Evolutionary conservation across 2,329 filamentous ascomycete species (phyloP), one percentile per base, ranked within the genome.

Genomic region (Colletotrichum paranaense): DNA sequence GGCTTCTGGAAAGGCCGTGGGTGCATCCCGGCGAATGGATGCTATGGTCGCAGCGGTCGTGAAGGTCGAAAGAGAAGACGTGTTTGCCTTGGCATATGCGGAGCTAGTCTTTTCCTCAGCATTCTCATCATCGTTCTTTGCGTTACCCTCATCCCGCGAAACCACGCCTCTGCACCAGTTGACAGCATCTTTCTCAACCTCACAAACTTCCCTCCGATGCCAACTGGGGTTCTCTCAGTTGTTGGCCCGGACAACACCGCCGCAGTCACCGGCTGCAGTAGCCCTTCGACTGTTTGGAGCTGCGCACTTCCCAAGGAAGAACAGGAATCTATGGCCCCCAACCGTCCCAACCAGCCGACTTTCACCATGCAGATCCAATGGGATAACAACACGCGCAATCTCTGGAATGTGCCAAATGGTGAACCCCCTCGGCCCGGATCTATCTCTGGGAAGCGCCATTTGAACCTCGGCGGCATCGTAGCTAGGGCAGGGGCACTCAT

Each of bases 121-220:
- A 84, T 91, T 26, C 78, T 93, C 12, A 85, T 87, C 19, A 81
- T 92, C 26, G 85, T 90, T 1, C 83, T 95, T 12, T 88, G 88
- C 0, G 87, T 91, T 14, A 86, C 89, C 1, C 82, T 94, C 56
- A 87, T 85, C 66, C 84, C 82, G 75, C 83, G 83, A 75, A 64
- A 63, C 64, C 65, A 64, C 57, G 68, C 32, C 71, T 28, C 58
- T 24, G 56, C 75, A 1, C 76, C 77, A 62, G 64, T 76, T 9
- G 82, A 83, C n/a, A 86, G 85, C 1, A 85, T 86, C 64, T 98
- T 94, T 93, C 87, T 98, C 69, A 98, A 97, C 79, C 81, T 97
- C 74, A 97, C 95, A 1, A 91, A 92, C 63, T 98, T 94, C 76
- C 95, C 95, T 22, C 93, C 95, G 0, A 94, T 98, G 78, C 94